Evolutionary conservation across 441 rosid genomes (phyloP), one percentile per base, ranked within the genome.

Genomic region (Gossypium schwendimanii): DNA sequence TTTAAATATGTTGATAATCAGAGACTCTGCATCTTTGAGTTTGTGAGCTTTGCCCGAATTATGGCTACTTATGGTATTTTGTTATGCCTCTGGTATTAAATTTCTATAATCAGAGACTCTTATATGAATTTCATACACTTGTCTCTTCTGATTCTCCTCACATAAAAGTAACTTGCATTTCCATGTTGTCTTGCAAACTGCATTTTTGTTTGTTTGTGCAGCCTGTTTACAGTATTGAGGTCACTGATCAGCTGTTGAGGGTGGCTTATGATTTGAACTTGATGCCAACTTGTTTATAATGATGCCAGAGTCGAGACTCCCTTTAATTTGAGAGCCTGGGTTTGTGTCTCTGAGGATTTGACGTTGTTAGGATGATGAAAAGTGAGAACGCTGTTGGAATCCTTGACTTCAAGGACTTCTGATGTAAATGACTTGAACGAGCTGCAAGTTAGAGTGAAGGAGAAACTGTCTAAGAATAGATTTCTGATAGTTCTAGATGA

Each of bases 401-500:
- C 62, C 15, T 33, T 33, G 26, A 39, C 50, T 33, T 55, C 61
- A 33, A 36, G 6, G 15, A 24, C 18, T 17, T 18, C 9, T 15
- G 49, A 18, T 53, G 72, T 69, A 2, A 69, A 53, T 53, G 61
- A 53, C 28, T 52, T 69, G 52, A 53, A 54, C 12, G 18, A 17
- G 50, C 62, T 69, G 47, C 63, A 69, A 39, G 18, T 6, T 11
- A 69, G 31, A 28, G 26, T 54, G 1, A 69, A 31, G 71, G 44
- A 72, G 66, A 59, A 7, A 36, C 21, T 75, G 33, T 31, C 28
- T 21, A 44, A 59, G 3, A 31, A 53, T 41, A 18, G 49, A 21
- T 69, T 69, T 55, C 62, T 69, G 12, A 31, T 69, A 15, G 72
- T 69, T 52, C 49, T 69, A 4, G 72, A 69, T 54, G 63, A 69